Conservation (phyloP, 129 eudicot genomes). For the Pseudognaphalium luteoalbum region DNA sequence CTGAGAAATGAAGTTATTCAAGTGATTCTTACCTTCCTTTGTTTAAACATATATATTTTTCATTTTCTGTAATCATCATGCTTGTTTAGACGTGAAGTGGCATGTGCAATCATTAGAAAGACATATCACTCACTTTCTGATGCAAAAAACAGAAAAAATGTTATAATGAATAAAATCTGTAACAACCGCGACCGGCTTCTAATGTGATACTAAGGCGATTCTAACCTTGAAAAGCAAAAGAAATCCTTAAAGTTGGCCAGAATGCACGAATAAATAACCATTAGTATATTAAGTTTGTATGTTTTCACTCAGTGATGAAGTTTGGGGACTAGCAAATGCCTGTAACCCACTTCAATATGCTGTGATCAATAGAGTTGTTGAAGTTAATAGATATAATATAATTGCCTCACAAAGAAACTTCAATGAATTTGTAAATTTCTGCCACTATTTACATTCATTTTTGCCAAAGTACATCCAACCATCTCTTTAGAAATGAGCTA, state of each 20-base stretch:
- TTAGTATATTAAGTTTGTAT: background rate
- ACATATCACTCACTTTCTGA: background rate
- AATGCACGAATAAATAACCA: background rate
- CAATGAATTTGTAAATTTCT: background rate
- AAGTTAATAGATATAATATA: no score
- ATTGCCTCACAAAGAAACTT: background rate
- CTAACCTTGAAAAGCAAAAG: background rate
- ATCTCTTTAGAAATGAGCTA: background rate
- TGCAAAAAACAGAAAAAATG: background rate
- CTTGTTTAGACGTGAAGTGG: background rate
- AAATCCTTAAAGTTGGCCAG: background rate
- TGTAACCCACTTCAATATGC: background rate
- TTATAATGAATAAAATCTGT: background rate
- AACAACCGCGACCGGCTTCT: background rate
- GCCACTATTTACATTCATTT: slow-evolving; percentile 1
- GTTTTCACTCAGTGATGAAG: background rate
- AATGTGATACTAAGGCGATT: background rate
- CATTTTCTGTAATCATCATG: background rate
- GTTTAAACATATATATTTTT: background rate
- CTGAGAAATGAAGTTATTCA: background rate
- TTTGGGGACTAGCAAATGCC: background rate
- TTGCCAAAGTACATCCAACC: slow-evolving; percentile 6
- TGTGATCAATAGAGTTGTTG: background rate
- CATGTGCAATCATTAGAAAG: background rate
- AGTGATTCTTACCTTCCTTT: background rate